A percentile compares a stretch with the other conserved stretches of the same genome.
Conservation (phyloP, 2,329 filamentous ascomycete species). For the Colletotrichum kahawae region DNA sequence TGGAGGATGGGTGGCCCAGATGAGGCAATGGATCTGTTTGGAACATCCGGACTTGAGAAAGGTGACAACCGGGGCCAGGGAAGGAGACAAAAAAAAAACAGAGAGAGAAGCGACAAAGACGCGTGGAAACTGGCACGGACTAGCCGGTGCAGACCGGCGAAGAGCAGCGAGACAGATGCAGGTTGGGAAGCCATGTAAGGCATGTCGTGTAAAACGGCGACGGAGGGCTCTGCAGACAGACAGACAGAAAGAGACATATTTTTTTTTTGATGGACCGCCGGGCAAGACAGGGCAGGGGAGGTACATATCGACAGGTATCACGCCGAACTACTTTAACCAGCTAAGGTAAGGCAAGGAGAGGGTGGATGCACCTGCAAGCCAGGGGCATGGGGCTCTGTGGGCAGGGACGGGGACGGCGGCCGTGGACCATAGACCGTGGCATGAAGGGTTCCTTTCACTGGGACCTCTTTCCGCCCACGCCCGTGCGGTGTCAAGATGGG, state of each 20-base stretch:
- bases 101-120: constrained; percentile 19
- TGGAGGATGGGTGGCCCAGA: constrained; percentile 30
- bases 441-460: neutral
- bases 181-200: neutral
- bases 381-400: constrained; percentile 24
- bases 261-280: neutral
- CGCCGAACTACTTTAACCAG: neutral
- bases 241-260: neutral
- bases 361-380: constrained; percentile 12
- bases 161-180: constrained; percentile 5
- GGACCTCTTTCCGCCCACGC: constrained; percentile 4
- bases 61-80: neutral
- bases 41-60: neutral
- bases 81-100: neutral
- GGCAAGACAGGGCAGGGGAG: neutral
- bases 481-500: constrained; percentile 15
- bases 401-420: constrained; percentile 1
- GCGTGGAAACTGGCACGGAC: constrained; percentile 12
- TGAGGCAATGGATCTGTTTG: constrained; percentile 24
- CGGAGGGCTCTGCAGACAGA: constrained; percentile 10
- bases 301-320: neutral
- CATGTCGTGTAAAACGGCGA: constrained; percentile 22
- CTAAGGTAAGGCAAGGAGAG: neutral
- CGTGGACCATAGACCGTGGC: neutral
- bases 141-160: constrained; percentile 5